phyloP scores from a whole-genome alignment of 1,139 yeast species.

The Taphrina deformans region DNA sequence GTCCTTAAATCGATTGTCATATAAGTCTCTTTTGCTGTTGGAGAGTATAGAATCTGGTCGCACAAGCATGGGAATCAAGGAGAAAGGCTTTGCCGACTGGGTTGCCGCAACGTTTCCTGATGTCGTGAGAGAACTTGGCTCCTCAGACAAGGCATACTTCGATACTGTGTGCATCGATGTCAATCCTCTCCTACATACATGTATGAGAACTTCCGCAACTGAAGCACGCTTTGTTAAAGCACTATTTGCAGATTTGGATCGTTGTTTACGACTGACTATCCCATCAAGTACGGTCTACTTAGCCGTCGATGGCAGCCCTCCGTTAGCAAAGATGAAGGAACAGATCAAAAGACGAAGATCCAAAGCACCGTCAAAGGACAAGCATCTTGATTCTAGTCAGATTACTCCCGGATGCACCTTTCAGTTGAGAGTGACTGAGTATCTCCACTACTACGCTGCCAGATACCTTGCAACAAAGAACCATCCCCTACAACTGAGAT shows the following conservation, averaged over 20 bases:
- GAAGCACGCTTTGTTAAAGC: conserved; percentile 15
- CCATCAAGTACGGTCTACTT: conserved; percentile 13
- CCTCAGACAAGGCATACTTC: conserved; percentile 7
- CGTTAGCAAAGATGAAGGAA: conserved; percentile 29
- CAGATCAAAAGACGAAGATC: conserved; percentile 25
- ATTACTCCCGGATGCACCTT: conserved; percentile 28
- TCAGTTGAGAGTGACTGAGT: conserved; percentile 17
- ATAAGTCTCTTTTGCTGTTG: too few relatives aligned
- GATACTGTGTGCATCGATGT: conserved; percentile 18
- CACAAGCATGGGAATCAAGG: conserved; percentile 26
- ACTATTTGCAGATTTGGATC: conserved; percentile 15
- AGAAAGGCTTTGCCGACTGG: conserved; percentile 32
- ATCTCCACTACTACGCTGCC: conserved; percentile 29
- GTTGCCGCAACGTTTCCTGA: conserved; percentile 12
- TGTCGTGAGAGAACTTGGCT: neutral
- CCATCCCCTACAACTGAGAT: conserved; percentile 4
- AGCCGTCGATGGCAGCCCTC: conserved; percentile 31
- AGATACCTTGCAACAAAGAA: conserved; percentile 16
- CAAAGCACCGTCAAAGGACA: conserved; percentile 21
- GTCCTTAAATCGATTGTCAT: too few relatives aligned
- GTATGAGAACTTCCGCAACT: conserved; percentile 12
- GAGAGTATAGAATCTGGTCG: too few relatives aligned
- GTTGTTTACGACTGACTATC: conserved; percentile 14
- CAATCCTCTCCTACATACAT: conserved; percentile 28
- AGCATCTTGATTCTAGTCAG: conserved; percentile 18